Evolutionary conservation across 192 early-diverging fungal species (phyloP), one percentile per base, ranked within the genome.

Genomic region (Coemansia sp.): DNA sequence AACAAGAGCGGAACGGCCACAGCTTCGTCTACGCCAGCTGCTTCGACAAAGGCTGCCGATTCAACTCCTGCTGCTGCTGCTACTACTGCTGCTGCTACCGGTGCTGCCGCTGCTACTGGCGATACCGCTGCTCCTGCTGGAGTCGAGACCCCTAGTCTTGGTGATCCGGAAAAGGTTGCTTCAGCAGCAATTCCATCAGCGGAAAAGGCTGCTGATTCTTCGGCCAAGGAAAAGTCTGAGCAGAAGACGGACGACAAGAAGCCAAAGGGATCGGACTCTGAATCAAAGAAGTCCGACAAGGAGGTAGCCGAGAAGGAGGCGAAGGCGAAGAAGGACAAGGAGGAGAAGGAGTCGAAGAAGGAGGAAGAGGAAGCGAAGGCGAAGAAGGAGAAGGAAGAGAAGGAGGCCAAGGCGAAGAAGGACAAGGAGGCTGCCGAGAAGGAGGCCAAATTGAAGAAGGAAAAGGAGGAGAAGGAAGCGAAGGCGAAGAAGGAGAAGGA

Each of bases 81-180:
- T 23, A 48, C 60, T 14, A 8, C 34, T 38, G 45, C 39, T 15
- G 57, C 45, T 33, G 51, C 73, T 52, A 63, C 43, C 49, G 52
- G 46, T 20, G 60, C 26, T 24, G 24, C 41, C 26, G 30, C 62
- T 18, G 45, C 51, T n/a, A 41, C 39, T 12, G 39, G 39, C 1
- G 12, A 5, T 6, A 5, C 39, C 26, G 30, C 62, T 18, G 45
- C 51, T n/a, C 1, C 39, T 12, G 39, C 9, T 12, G 48, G 56
- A 16, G 16, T 57, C 44, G 70, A 73, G 21, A 53, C 45, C 38
- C 62, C 69, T 36, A 64, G 44, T 5, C 48, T 72, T 30, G 36
- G 70, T 23, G 61, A 68, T 44, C 66, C 70, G 15, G 64, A 46
- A 48, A 72, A 68, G 26, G 34, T 72, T 10, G 59, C 68, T 21